Conservation (phyloP, 805 yeast species). For the Lipomyces sp. region DNA sequence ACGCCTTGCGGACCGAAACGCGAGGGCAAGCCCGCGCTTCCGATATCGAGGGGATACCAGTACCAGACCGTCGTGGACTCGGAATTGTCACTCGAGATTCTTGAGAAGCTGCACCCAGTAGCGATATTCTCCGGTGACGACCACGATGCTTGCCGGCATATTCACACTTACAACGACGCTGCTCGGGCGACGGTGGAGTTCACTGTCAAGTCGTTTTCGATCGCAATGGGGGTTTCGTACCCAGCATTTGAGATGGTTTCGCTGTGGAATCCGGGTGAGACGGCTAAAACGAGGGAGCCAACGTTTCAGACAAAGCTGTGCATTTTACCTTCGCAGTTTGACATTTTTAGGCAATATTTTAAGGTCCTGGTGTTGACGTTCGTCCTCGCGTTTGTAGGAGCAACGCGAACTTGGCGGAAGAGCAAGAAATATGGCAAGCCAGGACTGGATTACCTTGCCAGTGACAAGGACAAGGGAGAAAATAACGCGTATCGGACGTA, state of each 20-base stretch:
- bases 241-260: slow-evolving; percentile 90
- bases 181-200: slow-evolving; percentile 57
- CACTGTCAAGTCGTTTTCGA: slow-evolving; percentile 85
- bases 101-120: slow-evolving; percentile 65
- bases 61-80: slow-evolving; percentile 86
- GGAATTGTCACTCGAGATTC: slow-evolving; percentile 60
- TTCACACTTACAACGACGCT: slow-evolving; percentile 52
- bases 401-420: background rate
- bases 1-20: slow-evolving; percentile 73
- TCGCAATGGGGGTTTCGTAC: slow-evolving; percentile 85
- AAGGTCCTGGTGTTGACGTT: slow-evolving; percentile 24
- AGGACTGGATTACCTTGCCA: slow-evolving; percentile 13
- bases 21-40: slow-evolving; percentile 69
- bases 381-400: slow-evolving; percentile 9
- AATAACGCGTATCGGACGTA: slow-evolving; percentile 10
- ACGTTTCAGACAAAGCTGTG: slow-evolving; percentile 39
- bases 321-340: slow-evolving; percentile 37
- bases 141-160: slow-evolving; percentile 89
- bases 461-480: slow-evolving; percentile 15
- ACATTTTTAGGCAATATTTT: slow-evolving; percentile 33
- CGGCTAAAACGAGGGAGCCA: slow-evolving; percentile 9
- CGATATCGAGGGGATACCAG: slow-evolving; percentile 75
- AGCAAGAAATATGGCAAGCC: slow-evolving; percentile 7
- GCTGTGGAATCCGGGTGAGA: slow-evolving; percentile 45
- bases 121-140: slow-evolving; percentile 90